Percentiles rank a stretch among this genome's conserved stretches.
phyloP scores from a whole-genome alignment of 2,329 filamentous ascomycete genomes.

The Lachnellula cervina region DNA sequence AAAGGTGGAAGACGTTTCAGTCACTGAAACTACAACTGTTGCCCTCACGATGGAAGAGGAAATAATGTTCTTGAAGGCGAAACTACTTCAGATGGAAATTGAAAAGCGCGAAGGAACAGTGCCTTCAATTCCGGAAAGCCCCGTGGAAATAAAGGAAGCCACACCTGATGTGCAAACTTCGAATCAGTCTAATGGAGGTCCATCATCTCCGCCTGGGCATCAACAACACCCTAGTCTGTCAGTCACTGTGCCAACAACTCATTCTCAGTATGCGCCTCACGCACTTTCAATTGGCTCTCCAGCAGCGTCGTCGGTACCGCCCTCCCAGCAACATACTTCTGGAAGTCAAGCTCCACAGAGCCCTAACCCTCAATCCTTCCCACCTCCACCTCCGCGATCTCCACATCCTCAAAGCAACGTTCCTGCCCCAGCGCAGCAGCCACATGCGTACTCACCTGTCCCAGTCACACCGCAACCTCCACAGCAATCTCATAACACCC shows the following conservation, averaged over 20 bases:
- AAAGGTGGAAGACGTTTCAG: not conserved
- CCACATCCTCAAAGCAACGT: slow-evolving; percentile 26
- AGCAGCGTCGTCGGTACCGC: not conserved
- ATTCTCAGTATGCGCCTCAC: slow-evolving; percentile 5
- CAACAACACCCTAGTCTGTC: not conserved
- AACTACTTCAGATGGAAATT: slow-evolving; percentile 24
- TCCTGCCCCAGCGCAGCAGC: not conserved
- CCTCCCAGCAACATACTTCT: not conserved
- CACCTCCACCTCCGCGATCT: slow-evolving; percentile 40
- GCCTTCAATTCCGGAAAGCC: not conserved
- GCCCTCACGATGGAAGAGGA: slow-evolving; percentile 22
- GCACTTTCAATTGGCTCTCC: not conserved
- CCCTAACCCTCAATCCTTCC: not conserved
- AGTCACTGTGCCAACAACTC: slow-evolving; percentile 2
- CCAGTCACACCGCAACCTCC: too few relatives aligned
- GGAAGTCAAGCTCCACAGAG: not conserved
- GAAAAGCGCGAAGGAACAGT: slow-evolving; percentile 18
- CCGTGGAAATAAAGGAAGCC: not conserved
- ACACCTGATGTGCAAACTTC: not conserved
- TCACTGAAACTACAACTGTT: slow-evolving; percentile 1
- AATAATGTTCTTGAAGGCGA: slow-evolving; percentile 23
- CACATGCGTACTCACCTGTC: not conserved
- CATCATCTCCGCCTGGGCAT: not conserved
- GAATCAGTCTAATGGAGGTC: not conserved
- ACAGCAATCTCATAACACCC: too few relatives aligned